Percentiles rank a stretch among this genome's conserved stretches.
These are phyloP conservation scores for Rhizopogon parksii DNA, from an alignment of 1,284 basidiomycete species.

Conservation along the genomic window DNA sequence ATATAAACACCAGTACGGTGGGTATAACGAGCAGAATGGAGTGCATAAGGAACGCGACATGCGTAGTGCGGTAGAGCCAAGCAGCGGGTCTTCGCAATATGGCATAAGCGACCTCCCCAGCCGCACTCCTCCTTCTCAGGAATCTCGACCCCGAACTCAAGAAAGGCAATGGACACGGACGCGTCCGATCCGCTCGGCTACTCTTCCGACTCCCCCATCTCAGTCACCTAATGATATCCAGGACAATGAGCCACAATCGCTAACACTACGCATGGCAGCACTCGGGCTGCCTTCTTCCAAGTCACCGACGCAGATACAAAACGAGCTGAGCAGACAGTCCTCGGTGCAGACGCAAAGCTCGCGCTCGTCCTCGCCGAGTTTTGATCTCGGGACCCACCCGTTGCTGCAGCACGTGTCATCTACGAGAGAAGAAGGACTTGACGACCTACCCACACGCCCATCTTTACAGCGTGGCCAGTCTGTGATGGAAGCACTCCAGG, in stretches of 20 bases:
- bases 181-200: conserved; percentile 15
- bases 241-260: conserved; percentile 16
- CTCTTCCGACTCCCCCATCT: conserved; percentile 19
- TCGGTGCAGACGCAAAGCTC: background rate
- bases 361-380: background rate
- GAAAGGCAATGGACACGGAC: conserved; percentile 6
- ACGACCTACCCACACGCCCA: background rate
- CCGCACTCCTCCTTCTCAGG: conserved; percentile 10
- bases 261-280: conserved; percentile 25
- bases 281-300: conserved; percentile 12
- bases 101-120: conserved; percentile 25
- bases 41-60: background rate
- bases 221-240: conserved; percentile 11
- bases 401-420: background rate
- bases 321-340: background rate
- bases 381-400: background rate
- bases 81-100: conserved; percentile 16
- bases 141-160: background rate
- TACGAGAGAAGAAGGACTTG: background rate
- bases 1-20: background rate
- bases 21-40: background rate
- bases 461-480: background rate
- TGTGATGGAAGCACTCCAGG: background rate
- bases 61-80: background rate
- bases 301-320: background rate